Percentiles rank a stretch among this genome's conserved stretches.
Conservation (phyloP, 805 yeast species). For the Ogataea sp. region DNA sequence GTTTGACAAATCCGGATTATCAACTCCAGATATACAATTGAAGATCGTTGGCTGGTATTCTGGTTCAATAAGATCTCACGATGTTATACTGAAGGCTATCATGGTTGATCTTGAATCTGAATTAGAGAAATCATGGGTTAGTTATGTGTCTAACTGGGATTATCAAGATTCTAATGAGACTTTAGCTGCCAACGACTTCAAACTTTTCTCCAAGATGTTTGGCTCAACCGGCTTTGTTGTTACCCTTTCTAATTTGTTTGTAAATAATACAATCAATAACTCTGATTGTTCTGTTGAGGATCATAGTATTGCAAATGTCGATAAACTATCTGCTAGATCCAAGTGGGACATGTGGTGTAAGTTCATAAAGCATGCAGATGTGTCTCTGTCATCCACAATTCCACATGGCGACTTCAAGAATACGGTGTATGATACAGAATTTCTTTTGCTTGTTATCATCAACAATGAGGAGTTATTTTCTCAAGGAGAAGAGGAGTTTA, state of each 20-base stretch:
- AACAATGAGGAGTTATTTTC: slow-evolving; percentile 59
- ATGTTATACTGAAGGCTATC: slow-evolving; percentile 49
- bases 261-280: slow-evolving; percentile 38
- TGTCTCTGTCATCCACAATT: slow-evolving; percentile 5
- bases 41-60: slow-evolving; percentile 43
- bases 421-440: slow-evolving; percentile 59
- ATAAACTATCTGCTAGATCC: not conserved
- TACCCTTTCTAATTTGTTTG: slow-evolving; percentile 38
- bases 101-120: slow-evolving; percentile 50
- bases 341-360: slow-evolving; percentile 23
- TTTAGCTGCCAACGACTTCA: not conserved
- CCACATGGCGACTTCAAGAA: slow-evolving; percentile 17
- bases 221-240: slow-evolving; percentile 33
- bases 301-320: slow-evolving; percentile 20
- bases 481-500: slow-evolving; percentile 16
- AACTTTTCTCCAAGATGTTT: slow-evolving; percentile 5
- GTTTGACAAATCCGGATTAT: slow-evolving; percentile 35
- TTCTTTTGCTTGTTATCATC: slow-evolving; percentile 50
- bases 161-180: slow-evolving; percentile 25
- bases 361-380: slow-evolving; percentile 18
- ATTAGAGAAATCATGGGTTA: slow-evolving; percentile 52
- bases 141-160: slow-evolving; percentile 58
- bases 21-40: slow-evolving; percentile 40
- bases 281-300: slow-evolving; percentile 19
- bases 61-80: slow-evolving; percentile 59